These are phyloP conservation scores for Zarea fungicola DNA, from an alignment of 2,329 filamentous ascomycete genomes.

Conservation along the genomic window DNA sequence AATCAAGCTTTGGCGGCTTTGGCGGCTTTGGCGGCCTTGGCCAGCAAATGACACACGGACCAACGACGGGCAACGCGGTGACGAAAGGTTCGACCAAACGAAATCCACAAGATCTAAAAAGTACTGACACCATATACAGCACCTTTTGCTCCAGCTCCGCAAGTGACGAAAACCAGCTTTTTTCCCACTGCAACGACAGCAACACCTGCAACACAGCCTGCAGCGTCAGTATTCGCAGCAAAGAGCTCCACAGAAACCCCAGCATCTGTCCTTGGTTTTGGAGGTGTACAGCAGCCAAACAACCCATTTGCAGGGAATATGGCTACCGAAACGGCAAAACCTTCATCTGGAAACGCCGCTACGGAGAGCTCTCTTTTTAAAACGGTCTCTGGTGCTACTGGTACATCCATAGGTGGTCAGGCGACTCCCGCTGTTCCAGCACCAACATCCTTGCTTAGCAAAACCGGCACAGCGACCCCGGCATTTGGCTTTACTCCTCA, in stretches of 20 bases:
- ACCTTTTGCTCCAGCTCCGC: not conserved
- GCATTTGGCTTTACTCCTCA: not conserved
- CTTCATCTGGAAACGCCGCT: not conserved
- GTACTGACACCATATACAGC: conserved; percentile 1
- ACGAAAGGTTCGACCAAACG: conserved; percentile 1
- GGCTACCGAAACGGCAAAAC: not conserved
- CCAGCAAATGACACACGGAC: not conserved
- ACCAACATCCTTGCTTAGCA: not conserved
- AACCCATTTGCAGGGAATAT: not conserved
- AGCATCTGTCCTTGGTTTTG: too few species aligned
- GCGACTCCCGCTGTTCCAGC: not conserved
- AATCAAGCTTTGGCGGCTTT: conserved; percentile 1
- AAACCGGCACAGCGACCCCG: not conserved
- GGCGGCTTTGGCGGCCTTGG: not conserved
- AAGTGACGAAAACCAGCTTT: not conserved
- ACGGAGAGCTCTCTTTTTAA: not conserved
- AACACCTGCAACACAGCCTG: too few species aligned
- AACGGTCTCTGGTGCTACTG: not conserved
- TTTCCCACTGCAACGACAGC: not conserved
- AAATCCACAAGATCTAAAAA: not conserved
- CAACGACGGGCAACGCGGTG: not conserved
- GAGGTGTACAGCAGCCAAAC: not conserved
- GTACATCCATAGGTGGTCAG: not conserved
- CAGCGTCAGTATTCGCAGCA: too few species aligned
- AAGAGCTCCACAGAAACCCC: too few species aligned